Evolutionary conservation across 2,329 filamentous ascomycete species (phyloP).

Genomic region (Fusarium chlamydosporum): DNA sequence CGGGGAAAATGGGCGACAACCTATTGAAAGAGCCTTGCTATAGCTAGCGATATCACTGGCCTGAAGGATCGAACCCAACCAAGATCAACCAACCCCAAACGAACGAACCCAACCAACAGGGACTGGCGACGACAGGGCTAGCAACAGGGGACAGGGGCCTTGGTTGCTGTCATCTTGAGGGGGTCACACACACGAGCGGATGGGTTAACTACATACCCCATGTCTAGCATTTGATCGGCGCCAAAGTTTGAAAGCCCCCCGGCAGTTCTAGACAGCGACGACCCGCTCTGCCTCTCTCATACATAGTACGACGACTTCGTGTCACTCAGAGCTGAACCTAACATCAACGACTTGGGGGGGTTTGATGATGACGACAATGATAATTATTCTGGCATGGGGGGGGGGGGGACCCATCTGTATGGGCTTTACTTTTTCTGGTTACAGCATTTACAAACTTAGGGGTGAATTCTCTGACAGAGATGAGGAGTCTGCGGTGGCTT

Average conservation of each 20-base stretch:
- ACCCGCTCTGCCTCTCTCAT: background rate
- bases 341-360: conserved; percentile 3
- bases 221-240: conserved; percentile 35
- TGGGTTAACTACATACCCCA: conserved; percentile 32
- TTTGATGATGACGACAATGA: conserved; percentile 7
- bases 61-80: conserved; percentile 16
- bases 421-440: conserved; percentile 9
- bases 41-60: no score
- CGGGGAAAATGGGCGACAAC: background rate
- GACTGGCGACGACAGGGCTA: conserved; percentile 10
- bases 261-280: conserved; percentile 6
- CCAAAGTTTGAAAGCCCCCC: conserved; percentile 27
- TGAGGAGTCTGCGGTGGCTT: conserved; percentile 40
- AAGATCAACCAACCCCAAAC: conserved; percentile 21
- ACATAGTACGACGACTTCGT: background rate
- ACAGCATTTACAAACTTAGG: conserved; percentile 16
- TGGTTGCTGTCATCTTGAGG: conserved; percentile 10
- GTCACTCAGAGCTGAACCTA: conserved; percentile 11
- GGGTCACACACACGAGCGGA: conserved; percentile 13
- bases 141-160: background rate
- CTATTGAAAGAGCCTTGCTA: background rate
- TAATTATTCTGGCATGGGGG: background rate
- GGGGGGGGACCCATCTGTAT: conserved; percentile 16
- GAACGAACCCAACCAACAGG: conserved; percentile 25
- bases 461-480: conserved; percentile 27